Base-by-base conservation (phyloP, 345 rosid species). In the Populus ilicifolia region DNA sequence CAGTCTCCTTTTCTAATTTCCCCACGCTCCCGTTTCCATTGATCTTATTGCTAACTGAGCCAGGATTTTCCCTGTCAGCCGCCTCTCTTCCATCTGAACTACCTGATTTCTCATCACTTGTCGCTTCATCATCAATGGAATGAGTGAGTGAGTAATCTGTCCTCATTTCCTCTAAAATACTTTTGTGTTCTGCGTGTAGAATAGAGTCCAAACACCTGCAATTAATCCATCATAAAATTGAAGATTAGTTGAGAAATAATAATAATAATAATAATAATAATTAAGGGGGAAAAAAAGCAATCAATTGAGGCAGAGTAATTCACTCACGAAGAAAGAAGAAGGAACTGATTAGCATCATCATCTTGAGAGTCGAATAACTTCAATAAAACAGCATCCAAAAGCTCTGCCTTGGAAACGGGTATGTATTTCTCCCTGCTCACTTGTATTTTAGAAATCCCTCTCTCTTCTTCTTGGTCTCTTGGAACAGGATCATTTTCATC, bases 141-240 rank as follows among this genome's bases (percentile, higher is more conserved):
- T 86, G 82, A 74, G 84, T 62, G 25, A 77, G 81, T 35, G 86
- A 86, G 70, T 89, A 91, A 89, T 91, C 96, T 3, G 81, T 75
- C 80, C 98, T 86, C 98, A 90, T 91, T 52, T 87, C 91, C 80
- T 94, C 98, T 66, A 93, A 77, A 84, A 93, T 76, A 81, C 70
- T 77, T 83, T 90, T 94, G 81, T 94, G 97, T 82, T 94, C 98
- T 1, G 94, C 99, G 72, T 93, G 95, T 83, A 95, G 89, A 76
- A 95, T 90, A 5, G 98, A 89, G 73, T 93, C 98, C 84, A 95
- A 85, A 65, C 89, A 89, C 81, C 99, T 95, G 85, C 71, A 72
- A 67, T 48, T 72, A 76, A 73, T 27, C 67, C 39, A 46, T 59
- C 25, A 10, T 7, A 16, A 72, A 65, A 23, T 27, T 18, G 25